phyloP scores from a whole-genome alignment of 306 rosid species.

The Cercis canadensis region DNA sequence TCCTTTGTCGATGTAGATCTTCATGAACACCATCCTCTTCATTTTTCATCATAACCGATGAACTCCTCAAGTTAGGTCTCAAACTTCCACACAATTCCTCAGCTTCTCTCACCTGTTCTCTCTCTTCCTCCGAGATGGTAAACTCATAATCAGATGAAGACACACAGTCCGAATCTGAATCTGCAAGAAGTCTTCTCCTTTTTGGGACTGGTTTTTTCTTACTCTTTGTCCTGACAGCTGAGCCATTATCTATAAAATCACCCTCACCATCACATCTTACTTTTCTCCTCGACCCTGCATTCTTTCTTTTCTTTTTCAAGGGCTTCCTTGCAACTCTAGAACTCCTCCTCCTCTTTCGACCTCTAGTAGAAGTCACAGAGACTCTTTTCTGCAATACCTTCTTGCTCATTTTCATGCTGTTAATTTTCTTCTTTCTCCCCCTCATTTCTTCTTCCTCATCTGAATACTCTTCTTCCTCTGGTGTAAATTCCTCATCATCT shows the following conservation, averaged over 20 bases:
- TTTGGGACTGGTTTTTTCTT: conserved; percentile 43
- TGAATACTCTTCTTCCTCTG: conserved; percentile 75
- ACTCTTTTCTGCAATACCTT: conserved; percentile 51
- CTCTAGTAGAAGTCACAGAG: conserved; percentile 40
- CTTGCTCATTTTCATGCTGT: conserved; percentile 48
- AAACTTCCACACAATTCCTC: conserved; percentile 56
- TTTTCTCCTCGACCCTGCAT: conserved; percentile 47
- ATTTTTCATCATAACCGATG: conserved; percentile 47
- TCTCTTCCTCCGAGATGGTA: conserved; percentile 98
- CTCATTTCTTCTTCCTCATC: conserved; percentile 62
- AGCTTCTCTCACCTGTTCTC: conserved; percentile 95
- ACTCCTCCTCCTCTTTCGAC: conserved; percentile 55
- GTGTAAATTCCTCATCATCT: conserved; percentile 76
- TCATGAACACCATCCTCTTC: conserved; percentile 42
- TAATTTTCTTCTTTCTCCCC: conserved; percentile 56
- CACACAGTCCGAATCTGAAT: conserved; percentile 61
- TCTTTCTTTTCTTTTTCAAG: conserved; percentile 62
- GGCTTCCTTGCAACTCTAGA: conserved; percentile 66
- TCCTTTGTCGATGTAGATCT: conserved; percentile 48
- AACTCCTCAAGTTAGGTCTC: conserved; percentile 58
- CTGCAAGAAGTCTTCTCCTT: conserved; percentile 47
- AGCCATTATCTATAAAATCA: conserved; percentile 51
- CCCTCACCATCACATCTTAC: conserved; percentile 45
- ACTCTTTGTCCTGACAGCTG: conserved; percentile 38
- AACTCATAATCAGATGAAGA: conserved; percentile 70